Evolutionary conservation across 768 basidiomycete species (phyloP).

Genomic region (Leccinum truebloodii): DNA sequence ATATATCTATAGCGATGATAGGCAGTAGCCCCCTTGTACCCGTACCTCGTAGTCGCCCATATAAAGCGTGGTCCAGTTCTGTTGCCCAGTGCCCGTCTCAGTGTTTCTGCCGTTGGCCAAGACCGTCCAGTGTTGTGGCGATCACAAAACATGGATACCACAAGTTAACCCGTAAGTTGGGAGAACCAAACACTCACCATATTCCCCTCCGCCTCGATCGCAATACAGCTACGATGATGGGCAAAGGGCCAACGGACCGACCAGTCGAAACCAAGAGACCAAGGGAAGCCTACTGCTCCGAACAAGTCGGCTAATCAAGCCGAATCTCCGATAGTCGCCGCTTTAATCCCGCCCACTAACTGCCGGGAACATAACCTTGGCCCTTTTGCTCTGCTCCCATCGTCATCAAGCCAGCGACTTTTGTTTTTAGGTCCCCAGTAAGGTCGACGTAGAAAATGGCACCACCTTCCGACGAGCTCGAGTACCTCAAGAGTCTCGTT

Average conservation of each 20-base stretch:
- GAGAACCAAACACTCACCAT: background rate
- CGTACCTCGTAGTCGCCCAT: background rate
- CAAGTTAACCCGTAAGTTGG: background rate
- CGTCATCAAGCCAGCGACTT: background rate
- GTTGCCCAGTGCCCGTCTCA: background rate
- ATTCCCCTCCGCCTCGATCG: background rate
- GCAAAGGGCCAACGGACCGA: background rate
- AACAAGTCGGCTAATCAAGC: background rate
- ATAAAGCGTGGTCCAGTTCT: background rate
- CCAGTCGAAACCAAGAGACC: background rate
- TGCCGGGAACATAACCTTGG: constrained; percentile 5
- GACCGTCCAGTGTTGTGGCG: background rate
- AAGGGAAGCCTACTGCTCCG: background rate
- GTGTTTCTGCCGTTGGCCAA: too few relatives aligned
- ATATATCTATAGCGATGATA: background rate
- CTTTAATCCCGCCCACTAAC: constrained; percentile 16
- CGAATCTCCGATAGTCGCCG: constrained; percentile 24
- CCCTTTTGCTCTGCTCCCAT: constrained; percentile 3
- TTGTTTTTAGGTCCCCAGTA: background rate
- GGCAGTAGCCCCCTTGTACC: background rate
- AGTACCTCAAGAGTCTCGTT: constrained; percentile 93
- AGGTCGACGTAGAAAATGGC: constrained; percentile 46
- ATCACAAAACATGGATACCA: background rate
- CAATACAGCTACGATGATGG: background rate
- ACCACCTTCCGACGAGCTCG: constrained; percentile 70